Conservation (phyloP, 805 yeast species). For the Candida pseudoglaebosa region DNA sequence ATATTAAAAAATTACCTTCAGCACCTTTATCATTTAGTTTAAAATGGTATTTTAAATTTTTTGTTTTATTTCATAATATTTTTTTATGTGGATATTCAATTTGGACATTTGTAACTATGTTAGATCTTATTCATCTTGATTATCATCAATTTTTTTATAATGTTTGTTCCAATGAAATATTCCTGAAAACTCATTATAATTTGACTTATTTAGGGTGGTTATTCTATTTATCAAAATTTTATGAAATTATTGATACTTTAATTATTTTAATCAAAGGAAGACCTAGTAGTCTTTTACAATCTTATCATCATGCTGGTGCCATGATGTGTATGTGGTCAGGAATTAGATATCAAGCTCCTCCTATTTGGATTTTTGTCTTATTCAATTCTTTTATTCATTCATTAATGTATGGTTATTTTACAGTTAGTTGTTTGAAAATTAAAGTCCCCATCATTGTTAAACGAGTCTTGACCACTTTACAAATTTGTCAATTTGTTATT, state of each 20-base stretch:
- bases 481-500: conserved; percentile 62
- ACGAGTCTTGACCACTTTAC: conserved; percentile 59
- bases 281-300: conserved; percentile 62
- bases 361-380: conserved; percentile 76
- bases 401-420: conserved; percentile 68
- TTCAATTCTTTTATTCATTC: conserved; percentile 78
- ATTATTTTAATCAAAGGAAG: conserved; percentile 66
- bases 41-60: conserved; percentile 42
- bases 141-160: conserved; percentile 21
- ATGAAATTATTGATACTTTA: conserved; percentile 66
- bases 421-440: conserved; percentile 55
- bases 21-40: conserved; percentile 52
- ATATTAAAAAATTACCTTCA: conserved; percentile 34
- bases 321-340: conserved; percentile 84
- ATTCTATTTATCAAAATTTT: conserved; percentile 67
- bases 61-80: conserved; percentile 59
- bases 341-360: conserved; percentile 63
- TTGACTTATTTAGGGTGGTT: conserved; percentile 58
- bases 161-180: not conserved
- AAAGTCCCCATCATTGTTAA: conserved; percentile 55
- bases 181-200: conserved; percentile 22
- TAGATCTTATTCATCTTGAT: conserved; percentile 40
- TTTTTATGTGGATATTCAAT: conserved; percentile 61
- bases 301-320: conserved; percentile 78
- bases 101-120: conserved; percentile 71